Percentiles rank a stretch among this genome's conserved stretches.
phyloP scores from a whole-genome alignment of 108 stramenopile species.

The Nannochloropsis salina region DNA sequence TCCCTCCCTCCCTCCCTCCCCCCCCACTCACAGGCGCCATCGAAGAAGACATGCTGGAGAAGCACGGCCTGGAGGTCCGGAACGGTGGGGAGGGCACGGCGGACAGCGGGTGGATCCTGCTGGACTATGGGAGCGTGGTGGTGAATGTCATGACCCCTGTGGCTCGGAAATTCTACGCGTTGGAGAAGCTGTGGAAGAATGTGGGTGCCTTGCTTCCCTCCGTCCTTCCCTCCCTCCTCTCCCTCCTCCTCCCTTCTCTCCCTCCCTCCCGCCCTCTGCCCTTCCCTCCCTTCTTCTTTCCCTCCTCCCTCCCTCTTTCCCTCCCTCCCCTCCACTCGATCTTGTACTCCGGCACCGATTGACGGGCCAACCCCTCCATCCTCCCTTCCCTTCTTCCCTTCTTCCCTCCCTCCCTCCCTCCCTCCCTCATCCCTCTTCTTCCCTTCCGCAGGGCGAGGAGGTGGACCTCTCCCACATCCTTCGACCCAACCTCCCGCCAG shows the following conservation, averaged over 20 bases:
- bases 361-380: too few relatives aligned
- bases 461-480: neutral
- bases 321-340: too few relatives aligned
- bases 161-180: slow-evolving; percentile 74
- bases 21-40: slow-evolving; percentile 50
- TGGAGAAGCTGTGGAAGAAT: slow-evolving; percentile 71
- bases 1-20: neutral
- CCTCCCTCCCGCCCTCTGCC: neutral
- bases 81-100: slow-evolving; percentile 61
- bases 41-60: slow-evolving; percentile 64
- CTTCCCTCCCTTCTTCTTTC: too few relatives aligned
- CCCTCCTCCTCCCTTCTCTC: neutral
- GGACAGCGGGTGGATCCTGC: slow-evolving; percentile 80
- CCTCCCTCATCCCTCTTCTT: neutral
- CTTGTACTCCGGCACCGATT: too few relatives aligned
- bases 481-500: neutral
- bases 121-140: slow-evolving; percentile 84
- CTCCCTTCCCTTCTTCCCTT: neutral
- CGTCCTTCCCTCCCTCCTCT: neutral
- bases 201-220: neutral
- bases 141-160: slow-evolving; percentile 87
- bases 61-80: slow-evolving; percentile 44
- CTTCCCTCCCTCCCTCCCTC: slow-evolving; percentile 14
- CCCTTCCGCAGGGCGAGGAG: neutral
- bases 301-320: too few relatives aligned